Percentiles rank a stretch among this genome's conserved stretches.
Conservation (phyloP, 2,329 filamentous ascomycete species). For the Monosporascus cannonballus region DNA sequence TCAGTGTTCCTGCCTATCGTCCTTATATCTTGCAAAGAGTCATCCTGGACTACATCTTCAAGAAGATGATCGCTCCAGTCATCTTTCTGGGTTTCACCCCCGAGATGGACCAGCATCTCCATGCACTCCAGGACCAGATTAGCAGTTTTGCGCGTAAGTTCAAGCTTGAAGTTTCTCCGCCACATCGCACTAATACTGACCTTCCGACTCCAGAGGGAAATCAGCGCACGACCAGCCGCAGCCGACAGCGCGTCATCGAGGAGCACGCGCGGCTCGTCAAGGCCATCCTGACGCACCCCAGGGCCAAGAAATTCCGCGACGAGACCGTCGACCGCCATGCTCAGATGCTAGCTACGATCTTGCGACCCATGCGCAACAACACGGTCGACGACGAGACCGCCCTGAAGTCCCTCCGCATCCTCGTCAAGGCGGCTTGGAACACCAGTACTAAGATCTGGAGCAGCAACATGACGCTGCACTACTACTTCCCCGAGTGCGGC, state of each 20-base stretch:
- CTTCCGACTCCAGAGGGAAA: slow-evolving; percentile 1
- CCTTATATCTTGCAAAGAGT: slow-evolving; percentile 24
- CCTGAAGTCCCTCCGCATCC: slow-evolving; percentile 12
- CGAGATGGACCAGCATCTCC: slow-evolving; percentile 19
- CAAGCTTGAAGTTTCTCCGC: not conserved
- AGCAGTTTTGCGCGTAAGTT: slow-evolving; percentile 10
- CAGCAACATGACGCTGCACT: slow-evolving; percentile 24
- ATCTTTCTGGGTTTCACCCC: slow-evolving; percentile 23
- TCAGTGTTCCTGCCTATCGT: slow-evolving; percentile 12
- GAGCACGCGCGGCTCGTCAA: slow-evolving; percentile 24
- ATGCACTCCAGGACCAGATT: slow-evolving; percentile 21
- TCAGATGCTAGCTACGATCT: slow-evolving; percentile 13
- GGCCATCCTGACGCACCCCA: slow-evolving; percentile 9
- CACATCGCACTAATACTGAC: slow-evolving; percentile 6
- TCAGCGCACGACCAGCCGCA: slow-evolving; percentile 2
- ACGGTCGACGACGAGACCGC: slow-evolving; percentile 10
- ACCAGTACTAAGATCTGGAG: slow-evolving; percentile 24
- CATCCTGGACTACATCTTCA: slow-evolving; percentile 23
- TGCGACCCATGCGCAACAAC: slow-evolving; percentile 20
- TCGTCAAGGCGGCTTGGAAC: slow-evolving; percentile 20
- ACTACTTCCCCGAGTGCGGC: slow-evolving; percentile 23
- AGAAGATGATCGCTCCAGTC: slow-evolving; percentile 20
- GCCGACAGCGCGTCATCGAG: slow-evolving; percentile 21
- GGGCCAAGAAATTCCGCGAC: slow-evolving; percentile 12
- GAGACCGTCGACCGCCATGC: slow-evolving; percentile 16